Base-by-base conservation (phyloP, 1,284 basidiomycete species). In the Phylloboletellus chloephorus region DNA sequence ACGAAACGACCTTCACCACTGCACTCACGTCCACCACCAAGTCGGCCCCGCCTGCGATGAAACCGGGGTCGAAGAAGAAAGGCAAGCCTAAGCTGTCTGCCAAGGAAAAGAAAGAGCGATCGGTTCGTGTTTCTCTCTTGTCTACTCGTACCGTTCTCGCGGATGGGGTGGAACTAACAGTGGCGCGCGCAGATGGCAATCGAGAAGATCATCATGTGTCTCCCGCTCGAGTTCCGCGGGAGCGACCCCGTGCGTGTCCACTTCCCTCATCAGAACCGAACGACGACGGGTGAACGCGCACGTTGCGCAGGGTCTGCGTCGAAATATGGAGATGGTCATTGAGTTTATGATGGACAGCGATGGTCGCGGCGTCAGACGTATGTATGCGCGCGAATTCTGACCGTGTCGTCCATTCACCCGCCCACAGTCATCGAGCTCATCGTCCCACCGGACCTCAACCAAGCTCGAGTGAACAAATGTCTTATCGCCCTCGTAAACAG, bases 211-310 rank as follows among this genome's bases (percentile, higher is more conserved):
- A 77, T 95, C 29, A 76, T 82, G 23, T 79, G 76, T 43, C 68
- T 96, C 24, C 93, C 93, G 0, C 72, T 96, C 17, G 93, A 96
- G 63, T 97, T 92, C 61, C 76, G 92, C 30, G 91, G 92, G 11
- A 83, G 74, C 52, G 89, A 95, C 62, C 82, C 85, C 3, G 88
- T 88, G 54, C 44, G 81, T 61, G 12, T 16, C 13, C 24, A 9
- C 12, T 17, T 22, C 22, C 4, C 17, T 3, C 15, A 24, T 7
- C 23, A 15, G 36, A 11, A 47, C 23, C 20, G 12, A 30, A 21
- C 22, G 11, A 13, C 12, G 9, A 22, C 3, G 7, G 9, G 8
- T 19, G 19, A 7, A 41, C 12, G 24, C 2, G 3, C 9, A 23
- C 10, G 9, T 15, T 10, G 7, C 21, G 9, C 44, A 90, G 81